Percentiles rank a stretch among this genome's conserved stretches.
phyloP scores from a whole-genome alignment of 345 rosid genomes.

The Melastoma malabathricum region DNA sequence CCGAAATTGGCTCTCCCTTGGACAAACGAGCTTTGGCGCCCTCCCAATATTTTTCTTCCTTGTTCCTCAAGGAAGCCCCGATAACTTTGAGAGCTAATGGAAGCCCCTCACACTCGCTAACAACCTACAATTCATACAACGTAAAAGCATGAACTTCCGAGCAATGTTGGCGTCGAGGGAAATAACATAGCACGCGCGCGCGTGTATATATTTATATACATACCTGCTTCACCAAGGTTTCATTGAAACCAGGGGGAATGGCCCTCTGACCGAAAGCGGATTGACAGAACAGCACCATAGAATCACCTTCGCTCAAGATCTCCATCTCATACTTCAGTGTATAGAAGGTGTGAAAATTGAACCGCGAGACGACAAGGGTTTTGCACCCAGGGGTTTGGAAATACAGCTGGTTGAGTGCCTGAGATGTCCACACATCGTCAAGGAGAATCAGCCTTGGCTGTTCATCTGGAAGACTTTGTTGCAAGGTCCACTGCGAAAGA shows the following conservation, averaged over 20 bases:
- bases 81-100: slow-evolving; percentile 95
- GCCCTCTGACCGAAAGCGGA: slow-evolving; percentile 60
- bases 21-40: slow-evolving; percentile 50
- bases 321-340: slow-evolving; percentile 42
- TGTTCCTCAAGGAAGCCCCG: slow-evolving; percentile 59
- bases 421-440: slow-evolving; percentile 73
- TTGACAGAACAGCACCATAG: slow-evolving; percentile 52
- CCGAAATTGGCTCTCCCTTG: slow-evolving; percentile 62
- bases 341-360: slow-evolving; percentile 32
- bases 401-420: slow-evolving; percentile 45
- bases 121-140: slow-evolving; percentile 28
- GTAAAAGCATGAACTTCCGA: slow-evolving; percentile 1
- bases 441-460: slow-evolving; percentile 36
- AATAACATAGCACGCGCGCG: not conserved
- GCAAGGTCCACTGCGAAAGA: slow-evolving; percentile 24
- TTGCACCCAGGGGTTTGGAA: slow-evolving; percentile 36
- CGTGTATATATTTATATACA: not conserved
- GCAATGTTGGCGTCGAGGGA: not conserved
- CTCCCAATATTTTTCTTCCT: slow-evolving; percentile 55
- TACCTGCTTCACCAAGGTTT: slow-evolving; percentile 59
- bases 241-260: slow-evolving; percentile 39
- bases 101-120: slow-evolving; percentile 75
- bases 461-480: slow-evolving; percentile 15
- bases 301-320: slow-evolving; percentile 47
- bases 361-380: slow-evolving; percentile 69